Conservation (phyloP, 257 asterid species). For the Voacanga thouarsii region DNA sequence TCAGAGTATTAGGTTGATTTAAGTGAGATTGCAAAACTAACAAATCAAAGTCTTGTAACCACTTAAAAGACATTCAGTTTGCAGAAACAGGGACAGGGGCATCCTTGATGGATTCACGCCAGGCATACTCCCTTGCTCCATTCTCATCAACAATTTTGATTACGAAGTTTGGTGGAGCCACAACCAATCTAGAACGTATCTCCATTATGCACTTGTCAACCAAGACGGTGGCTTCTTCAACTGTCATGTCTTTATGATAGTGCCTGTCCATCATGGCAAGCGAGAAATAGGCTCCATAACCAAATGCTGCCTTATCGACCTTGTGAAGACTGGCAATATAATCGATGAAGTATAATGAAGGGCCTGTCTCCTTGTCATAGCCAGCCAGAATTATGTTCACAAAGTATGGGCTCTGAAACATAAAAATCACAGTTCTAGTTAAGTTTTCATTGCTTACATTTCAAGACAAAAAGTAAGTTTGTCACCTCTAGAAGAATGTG, state of each 20-base stretch:
- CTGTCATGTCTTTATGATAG: slow-evolving; percentile 76
- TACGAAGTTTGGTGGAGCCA: slow-evolving; percentile 89
- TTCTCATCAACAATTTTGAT: slow-evolving; percentile 89
- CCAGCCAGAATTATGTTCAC: slow-evolving; percentile 92
- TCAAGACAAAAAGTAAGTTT: neutral
- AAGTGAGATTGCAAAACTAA: neutral
- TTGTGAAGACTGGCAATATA: slow-evolving; percentile 89
- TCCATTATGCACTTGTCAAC: slow-evolving; percentile 76
- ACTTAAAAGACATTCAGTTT: slow-evolving; percentile 24
- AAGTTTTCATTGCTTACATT: neutral
- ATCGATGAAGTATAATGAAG: slow-evolving; percentile 76
- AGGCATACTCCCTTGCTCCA: slow-evolving; percentile 78
- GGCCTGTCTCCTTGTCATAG: slow-evolving; percentile 86
- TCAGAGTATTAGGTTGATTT: neutral
- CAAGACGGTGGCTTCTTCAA: slow-evolving; percentile 80
- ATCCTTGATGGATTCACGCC: slow-evolving; percentile 75
- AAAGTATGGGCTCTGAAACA: slow-evolving; percentile 67
- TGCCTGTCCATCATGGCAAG: slow-evolving; percentile 91
- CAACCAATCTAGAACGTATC: slow-evolving; percentile 75
- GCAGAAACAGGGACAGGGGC: slow-evolving; percentile 38
- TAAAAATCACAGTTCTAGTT: neutral
- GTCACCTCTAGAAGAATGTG: neutral
- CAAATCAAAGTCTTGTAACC: neutral
- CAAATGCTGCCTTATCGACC: slow-evolving; percentile 88
- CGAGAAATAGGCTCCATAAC: slow-evolving; percentile 89